Conservation (phyloP, 1,284 basidiomycete species). For the Rhodofomes roseus region DNA sequence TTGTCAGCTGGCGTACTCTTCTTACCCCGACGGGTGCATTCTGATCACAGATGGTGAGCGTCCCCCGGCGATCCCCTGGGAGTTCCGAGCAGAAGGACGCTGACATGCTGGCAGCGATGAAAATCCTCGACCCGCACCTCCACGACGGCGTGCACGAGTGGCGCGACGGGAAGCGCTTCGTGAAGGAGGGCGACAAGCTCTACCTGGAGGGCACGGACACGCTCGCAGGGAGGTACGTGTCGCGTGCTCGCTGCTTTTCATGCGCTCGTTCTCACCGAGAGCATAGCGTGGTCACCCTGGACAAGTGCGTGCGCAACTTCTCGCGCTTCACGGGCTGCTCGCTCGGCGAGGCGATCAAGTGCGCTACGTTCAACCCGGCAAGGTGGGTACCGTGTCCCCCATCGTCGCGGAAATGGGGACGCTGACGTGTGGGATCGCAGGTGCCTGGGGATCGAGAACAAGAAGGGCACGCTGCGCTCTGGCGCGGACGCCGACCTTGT, state of each 20-base stretch:
- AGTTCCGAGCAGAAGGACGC: not conserved
- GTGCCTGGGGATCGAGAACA: conserved; percentile 73
- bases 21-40: conserved; percentile 81
- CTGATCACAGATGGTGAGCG: conserved; percentile 80
- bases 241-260: not conserved
- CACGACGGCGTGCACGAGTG: conserved; percentile 84
- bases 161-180: conserved; percentile 75
- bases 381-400: conserved; percentile 38
- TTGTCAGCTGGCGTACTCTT: conserved; percentile 74
- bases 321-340: conserved; percentile 78
- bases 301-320: conserved; percentile 84
- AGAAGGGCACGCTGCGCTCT: conserved; percentile 75
- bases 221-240: conserved; percentile 72
- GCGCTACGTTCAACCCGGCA: conserved; percentile 82
- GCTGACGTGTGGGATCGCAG: conserved; percentile 29
- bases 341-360: conserved; percentile 79
- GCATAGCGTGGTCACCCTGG: conserved; percentile 70
- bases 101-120: conserved; percentile 56
- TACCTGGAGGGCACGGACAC: conserved; percentile 84
- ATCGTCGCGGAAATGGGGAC: not conserved
- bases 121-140: conserved; percentile 81
- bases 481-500: conserved; percentile 85
- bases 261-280: conserved; percentile 10
- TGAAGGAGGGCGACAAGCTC: conserved; percentile 79
- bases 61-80: not conserved